A percentile compares a stretch with the other conserved stretches of the same genome.
phyloP scores from a whole-genome alignment of 768 basidiomycete species.

The Clathrus columnatus region DNA sequence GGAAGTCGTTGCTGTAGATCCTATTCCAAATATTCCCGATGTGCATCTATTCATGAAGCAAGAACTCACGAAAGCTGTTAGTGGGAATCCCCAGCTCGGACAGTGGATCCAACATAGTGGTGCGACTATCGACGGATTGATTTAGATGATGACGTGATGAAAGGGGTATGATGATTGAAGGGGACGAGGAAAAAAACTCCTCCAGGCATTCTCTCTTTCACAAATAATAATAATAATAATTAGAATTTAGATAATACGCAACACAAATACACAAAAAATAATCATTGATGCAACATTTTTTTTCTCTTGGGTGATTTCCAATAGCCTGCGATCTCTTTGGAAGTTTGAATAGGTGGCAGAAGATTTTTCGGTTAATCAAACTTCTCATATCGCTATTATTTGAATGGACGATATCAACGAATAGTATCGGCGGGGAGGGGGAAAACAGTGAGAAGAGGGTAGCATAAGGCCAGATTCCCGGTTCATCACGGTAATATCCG shows the following conservation, averaged over 20 bases:
- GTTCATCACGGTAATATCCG: background rate
- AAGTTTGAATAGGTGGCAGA: too few species aligned
- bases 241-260: background rate
- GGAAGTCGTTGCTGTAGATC: slow-evolving; percentile 38
- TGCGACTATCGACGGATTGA: background rate
- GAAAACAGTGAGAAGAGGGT: too few species aligned
- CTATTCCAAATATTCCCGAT: slow-evolving; percentile 4
- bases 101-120: background rate
- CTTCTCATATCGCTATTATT: too few species aligned
- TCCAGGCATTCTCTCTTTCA: background rate
- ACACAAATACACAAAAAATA: background rate
- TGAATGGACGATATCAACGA: too few species aligned
- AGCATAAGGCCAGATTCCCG: background rate
- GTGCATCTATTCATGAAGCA: background rate
- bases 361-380: too few species aligned
- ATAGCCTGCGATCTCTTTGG: too few species aligned
- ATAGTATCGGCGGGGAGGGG: too few species aligned
- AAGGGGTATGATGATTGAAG: background rate
- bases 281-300: too few species aligned
- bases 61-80: background rate
- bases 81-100: background rate
- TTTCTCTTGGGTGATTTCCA: too few species aligned
- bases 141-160: background rate
- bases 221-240: too few species aligned
- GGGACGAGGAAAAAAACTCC: background rate